Evolutionary conservation across 805 yeast genomes (phyloP).

Genomic region (Phaffomyces opuntiae): DNA sequence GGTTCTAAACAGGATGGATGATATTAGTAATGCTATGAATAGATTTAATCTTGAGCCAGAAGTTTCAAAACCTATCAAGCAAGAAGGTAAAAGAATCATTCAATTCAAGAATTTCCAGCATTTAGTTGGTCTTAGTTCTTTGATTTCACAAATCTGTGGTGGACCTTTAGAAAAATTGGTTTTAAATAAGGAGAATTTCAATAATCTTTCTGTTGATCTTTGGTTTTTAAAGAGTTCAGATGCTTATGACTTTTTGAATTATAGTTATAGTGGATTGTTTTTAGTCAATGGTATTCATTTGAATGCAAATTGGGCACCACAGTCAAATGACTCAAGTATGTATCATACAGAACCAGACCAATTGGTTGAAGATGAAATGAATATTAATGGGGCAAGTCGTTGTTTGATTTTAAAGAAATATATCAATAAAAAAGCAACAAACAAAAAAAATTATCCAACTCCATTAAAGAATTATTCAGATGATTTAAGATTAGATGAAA

Average conservation of each 20-base stretch:
- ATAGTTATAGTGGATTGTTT: slow-evolving; percentile 45
- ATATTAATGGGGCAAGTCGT: slow-evolving; percentile 44
- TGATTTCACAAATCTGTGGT: slow-evolving; percentile 53
- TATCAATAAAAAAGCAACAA: slow-evolving; percentile 17
- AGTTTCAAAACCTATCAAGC: background rate
- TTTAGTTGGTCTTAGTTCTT: slow-evolving; percentile 38
- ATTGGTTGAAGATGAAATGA: slow-evolving; percentile 25
- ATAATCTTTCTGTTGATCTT: slow-evolving; percentile 32
- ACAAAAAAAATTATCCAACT: slow-evolving; percentile 30
- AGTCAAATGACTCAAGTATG: background rate
- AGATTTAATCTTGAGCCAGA: background rate
- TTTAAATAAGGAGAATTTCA: slow-evolving; percentile 16
- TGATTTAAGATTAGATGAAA: slow-evolving; percentile 35
- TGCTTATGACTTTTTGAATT: slow-evolving; percentile 48
- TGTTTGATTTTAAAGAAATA: slow-evolving; percentile 42
- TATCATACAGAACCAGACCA: slow-evolving; percentile 15
- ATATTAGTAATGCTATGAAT: background rate
- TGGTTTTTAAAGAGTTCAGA: slow-evolving; percentile 45
- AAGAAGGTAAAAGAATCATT: slow-evolving; percentile 25
- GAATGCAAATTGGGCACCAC: slow-evolving; percentile 39
- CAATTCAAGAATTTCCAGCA: slow-evolving; percentile 33
- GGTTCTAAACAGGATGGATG: background rate
- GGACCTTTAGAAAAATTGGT: slow-evolving; percentile 59
- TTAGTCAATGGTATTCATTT: slow-evolving; percentile 50
- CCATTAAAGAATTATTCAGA: slow-evolving; percentile 37